Conservation (phyloP, 2,329 filamentous ascomycete species). For the Fusarium sp. region DNA sequence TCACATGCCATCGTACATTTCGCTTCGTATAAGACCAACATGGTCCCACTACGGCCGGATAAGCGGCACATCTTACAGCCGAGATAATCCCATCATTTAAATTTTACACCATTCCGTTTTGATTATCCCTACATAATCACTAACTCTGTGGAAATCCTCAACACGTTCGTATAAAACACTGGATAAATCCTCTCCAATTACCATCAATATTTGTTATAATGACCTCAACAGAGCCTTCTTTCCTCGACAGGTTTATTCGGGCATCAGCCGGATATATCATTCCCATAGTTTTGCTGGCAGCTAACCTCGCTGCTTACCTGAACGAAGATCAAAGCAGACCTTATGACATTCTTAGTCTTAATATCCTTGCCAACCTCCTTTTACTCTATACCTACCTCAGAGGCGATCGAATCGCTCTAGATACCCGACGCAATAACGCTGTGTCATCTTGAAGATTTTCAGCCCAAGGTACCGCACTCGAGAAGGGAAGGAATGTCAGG, state of each 20-base stretch:
- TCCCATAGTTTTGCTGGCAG: accelerated
- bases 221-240: not conserved
- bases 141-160: not conserved
- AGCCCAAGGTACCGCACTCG: accelerated
- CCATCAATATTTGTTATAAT: not conserved
- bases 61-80: not conserved
- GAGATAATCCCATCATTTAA: not conserved
- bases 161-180: too few species aligned
- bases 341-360: not conserved
- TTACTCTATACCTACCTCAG: not conserved
- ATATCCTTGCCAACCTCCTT: not conserved
- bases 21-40: not conserved
- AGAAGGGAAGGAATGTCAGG: not conserved
- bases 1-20: not conserved
- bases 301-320: not conserved
- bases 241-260: not conserved
- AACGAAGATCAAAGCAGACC: constrained; percentile 1
- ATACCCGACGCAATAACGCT: accelerated
- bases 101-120: not conserved
- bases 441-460: not conserved
- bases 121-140: not conserved
- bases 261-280: not conserved
- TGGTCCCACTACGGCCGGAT: not conserved
- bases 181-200: not conserved
- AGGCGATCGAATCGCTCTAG: not conserved